Evolutionary conservation across 495 filamentous ascomycete species (phyloP).

Genomic region (Penicillium steckii): DNA sequence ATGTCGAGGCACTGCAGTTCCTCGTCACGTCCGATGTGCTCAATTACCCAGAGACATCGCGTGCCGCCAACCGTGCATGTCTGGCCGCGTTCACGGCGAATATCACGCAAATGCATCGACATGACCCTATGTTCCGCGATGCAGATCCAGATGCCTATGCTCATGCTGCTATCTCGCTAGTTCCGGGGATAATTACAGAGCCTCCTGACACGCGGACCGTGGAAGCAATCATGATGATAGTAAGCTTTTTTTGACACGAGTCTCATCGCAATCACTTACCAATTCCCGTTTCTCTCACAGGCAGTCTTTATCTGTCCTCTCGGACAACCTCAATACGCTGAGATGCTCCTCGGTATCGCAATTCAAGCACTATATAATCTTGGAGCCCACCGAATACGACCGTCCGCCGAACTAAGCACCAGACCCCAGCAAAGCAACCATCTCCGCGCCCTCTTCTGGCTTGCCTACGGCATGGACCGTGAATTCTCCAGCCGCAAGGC

Average conservation of each 20-base stretch:
- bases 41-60: conserved; percentile 6
- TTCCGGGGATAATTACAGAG: conserved; percentile 26
- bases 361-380: conserved; percentile 21
- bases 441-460: conserved; percentile 35
- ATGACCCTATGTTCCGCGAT: conserved; percentile 17
- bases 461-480: conserved; percentile 35
- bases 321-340: conserved; percentile 21
- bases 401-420: neutral
- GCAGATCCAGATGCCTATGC: conserved; percentile 26
- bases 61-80: conserved; percentile 20
- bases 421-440: conserved; percentile 18
- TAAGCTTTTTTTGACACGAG: conserved; percentile 7
- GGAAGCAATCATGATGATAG: conserved; percentile 25
- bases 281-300: conserved; percentile 6
- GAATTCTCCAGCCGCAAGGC: conserved; percentile 28
- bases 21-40: conserved; percentile 19
- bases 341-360: conserved; percentile 21
- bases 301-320: conserved; percentile 21
- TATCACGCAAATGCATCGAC: conserved; percentile 25
- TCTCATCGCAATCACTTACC: neutral
- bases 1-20: conserved; percentile 12
- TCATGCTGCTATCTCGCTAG: conserved; percentile 15
- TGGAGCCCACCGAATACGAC: conserved; percentile 15
- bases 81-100: conserved; percentile 26
- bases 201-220: conserved; percentile 17